Base-by-base conservation (phyloP, 371 early-diverging fungal genomes). In the Saksenaea oblongispora region DNA sequence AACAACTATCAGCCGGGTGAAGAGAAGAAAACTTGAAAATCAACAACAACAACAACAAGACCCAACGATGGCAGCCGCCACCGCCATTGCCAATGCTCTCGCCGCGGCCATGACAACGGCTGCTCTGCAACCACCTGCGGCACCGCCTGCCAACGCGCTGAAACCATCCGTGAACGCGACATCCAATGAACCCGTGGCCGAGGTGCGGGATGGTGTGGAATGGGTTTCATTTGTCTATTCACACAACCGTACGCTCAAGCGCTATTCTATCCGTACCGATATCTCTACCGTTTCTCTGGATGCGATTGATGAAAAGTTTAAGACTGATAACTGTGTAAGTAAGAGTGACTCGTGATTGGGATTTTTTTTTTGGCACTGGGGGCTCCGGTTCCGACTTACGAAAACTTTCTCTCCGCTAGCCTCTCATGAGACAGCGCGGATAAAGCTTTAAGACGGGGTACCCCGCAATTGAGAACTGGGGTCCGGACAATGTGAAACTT, bases 261-360 rank as follows among this genome's bases (percentile, higher is more conserved):
- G 88, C 54, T 94, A 91, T 68, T 82, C 80, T 55, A 90, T 95
- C 44, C 87, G 93, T 24, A 91, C 89, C 41, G 95, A 95, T 75
- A 78, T 95, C 56, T 89, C 91, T 28, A 73, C 74, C 54, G 84
- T 92, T 2, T 72, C 79, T 54, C 64, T 87, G 13, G 74, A 79
- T 24, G 76, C 78, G 18, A 66, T 96, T 26, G 79, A 84, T 44
- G 88, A 88, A 37, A 85, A 88, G 61, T 94, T 95, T 68, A 91
- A 89, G 67, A 71, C 74, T 39, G 88, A 84, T 47, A 96, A 95
- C 73, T 91, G 92, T 66, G 88, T 98, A 63, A 70, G 78, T 77
- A 54, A 36, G 31, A 31, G 51, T 47, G 51, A 47, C 51, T 47
- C 51, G 51, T 60, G 59, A 56, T 59, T 42, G 51, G 27, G 15